Conservation (phyloP, 306 rosid species). For the Trifolium fragiferum region DNA sequence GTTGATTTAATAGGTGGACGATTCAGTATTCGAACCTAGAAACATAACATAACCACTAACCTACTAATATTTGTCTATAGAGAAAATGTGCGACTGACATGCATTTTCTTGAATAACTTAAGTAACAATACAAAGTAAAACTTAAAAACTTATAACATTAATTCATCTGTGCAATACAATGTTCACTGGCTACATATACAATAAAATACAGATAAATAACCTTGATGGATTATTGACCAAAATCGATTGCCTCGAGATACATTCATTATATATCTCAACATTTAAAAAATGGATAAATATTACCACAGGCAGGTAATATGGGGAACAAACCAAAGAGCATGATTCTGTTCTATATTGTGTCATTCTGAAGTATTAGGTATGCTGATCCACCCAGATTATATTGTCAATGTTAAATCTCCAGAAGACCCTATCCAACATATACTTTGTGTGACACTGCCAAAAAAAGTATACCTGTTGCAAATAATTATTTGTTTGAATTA, state of each 20-base stretch:
- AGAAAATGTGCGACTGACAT: neutral
- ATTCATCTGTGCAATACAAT: constrained; percentile 18
- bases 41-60: neutral
- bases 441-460: neutral
- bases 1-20: neutral
- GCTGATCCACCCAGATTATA: constrained; percentile 20
- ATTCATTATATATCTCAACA: neutral
- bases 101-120: neutral
- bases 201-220: constrained; percentile 5
- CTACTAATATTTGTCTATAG: neutral
- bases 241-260: neutral
- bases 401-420: constrained; percentile 19
- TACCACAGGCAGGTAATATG: neutral
- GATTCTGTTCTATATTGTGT: neutral
- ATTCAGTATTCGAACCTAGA: neutral
- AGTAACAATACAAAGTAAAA: neutral
- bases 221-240: neutral
- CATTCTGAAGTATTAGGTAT: neutral
- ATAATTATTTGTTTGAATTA: constrained; percentile 14
- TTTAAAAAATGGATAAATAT: constrained; percentile 8
- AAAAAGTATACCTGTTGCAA: neutral
- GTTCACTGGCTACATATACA: constrained; percentile 18
- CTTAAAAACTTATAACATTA: constrained; percentile 5
- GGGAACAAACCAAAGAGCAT: neutral
- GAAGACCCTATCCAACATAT: constrained; percentile 15